phyloP scores from a whole-genome alignment of 2,329 filamentous ascomycete genomes.

The Grosmannia penicillata region DNA sequence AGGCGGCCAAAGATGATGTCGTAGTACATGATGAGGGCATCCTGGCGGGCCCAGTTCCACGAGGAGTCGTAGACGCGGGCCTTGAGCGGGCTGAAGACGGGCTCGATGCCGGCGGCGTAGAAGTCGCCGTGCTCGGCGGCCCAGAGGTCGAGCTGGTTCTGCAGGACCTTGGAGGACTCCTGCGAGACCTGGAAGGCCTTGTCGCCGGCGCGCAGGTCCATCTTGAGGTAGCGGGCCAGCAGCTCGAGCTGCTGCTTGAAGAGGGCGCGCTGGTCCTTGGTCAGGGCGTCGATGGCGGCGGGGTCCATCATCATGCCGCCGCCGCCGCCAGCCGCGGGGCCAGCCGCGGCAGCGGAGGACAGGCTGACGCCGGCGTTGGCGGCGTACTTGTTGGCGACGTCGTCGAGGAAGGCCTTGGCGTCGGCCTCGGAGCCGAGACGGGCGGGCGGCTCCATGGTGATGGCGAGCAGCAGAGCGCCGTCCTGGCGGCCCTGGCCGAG shows the following conservation, averaged over 20 bases:
- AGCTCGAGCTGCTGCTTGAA: conserved; percentile 98
- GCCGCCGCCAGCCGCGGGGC: conserved; percentile 53
- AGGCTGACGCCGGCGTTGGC: conserved; percentile 69
- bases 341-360: conserved; percentile 59
- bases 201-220: conserved; percentile 92
- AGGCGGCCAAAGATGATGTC: conserved; percentile 96
- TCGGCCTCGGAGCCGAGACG: conserved; percentile 83
- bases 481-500: conserved; percentile 78
- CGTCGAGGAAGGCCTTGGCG: conserved; percentile 84
- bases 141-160: conserved; percentile 91
- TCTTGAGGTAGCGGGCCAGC: conserved; percentile 88
- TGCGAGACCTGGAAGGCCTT: conserved; percentile 78
- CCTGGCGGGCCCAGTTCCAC: conserved; percentile 98
- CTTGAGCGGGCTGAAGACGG: conserved; percentile 84
- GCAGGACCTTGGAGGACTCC: conserved; percentile 73
- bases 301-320: conserved; percentile 99
- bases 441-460: conserved; percentile 83
- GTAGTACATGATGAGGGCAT: conserved; percentile 96
- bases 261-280: conserved; percentile 86
- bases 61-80: conserved; percentile 94
- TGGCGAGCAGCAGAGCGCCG: conserved; percentile 69
- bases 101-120: conserved; percentile 88
- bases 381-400: conserved; percentile 81
- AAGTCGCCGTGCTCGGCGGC: conserved; percentile 88
- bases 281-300: conserved; percentile 87